Evolutionary conservation across 345 rosid species (phyloP), one percentile per base, ranked within the genome.

Genomic region (Mangifera indica): DNA sequence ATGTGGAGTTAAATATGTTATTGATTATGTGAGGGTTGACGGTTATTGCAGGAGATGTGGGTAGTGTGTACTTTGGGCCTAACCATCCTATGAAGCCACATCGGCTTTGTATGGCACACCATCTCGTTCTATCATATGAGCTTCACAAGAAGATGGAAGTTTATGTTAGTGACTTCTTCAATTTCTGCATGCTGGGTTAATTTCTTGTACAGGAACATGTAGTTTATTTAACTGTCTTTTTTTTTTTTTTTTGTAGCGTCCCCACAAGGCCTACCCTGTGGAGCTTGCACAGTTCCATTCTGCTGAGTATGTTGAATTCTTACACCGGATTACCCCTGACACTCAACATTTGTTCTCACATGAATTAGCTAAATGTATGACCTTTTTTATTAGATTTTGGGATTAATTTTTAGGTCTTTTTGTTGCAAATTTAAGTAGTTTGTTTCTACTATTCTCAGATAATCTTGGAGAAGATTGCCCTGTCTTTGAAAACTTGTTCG

Each of bases 51-150:
- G 98, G 99, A 65, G 97, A 96, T 59, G 99, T 88, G 70, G 99
- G 98, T 26, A 89, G 79, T 12, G 98, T 96, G 21, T 96, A 89
- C 79, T 96, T 96, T 82, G 97, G 98, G 14, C 97, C 98, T 0
- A 88, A 96, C 76, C 99, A 95, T 83, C 99, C 98, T 1, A 93
- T 93, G 99, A 91, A 93, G 73, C 99, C 98, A 1, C 98, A 96
- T 78, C 81, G 99, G 77, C 93, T 91, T 57, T 93, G 99, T 72
- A 93, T 96, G 98, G 93, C 98, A 1, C 99, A 93, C 78, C 99
- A 96, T 85, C 91, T 96, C 48, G 93, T 96, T 49, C 99, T 96
- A 70, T 80, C 97, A 7, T 96, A 96, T 72, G 96, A 90, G 2
- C 98, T 96, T 51, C 98, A 96, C 79, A 81, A 77, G 82, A 93